Evolutionary conservation across 169 alveolate genomes (phyloP), one percentile per base, ranked within the genome.

Genomic region (Plasmodium knowlesi): DNA sequence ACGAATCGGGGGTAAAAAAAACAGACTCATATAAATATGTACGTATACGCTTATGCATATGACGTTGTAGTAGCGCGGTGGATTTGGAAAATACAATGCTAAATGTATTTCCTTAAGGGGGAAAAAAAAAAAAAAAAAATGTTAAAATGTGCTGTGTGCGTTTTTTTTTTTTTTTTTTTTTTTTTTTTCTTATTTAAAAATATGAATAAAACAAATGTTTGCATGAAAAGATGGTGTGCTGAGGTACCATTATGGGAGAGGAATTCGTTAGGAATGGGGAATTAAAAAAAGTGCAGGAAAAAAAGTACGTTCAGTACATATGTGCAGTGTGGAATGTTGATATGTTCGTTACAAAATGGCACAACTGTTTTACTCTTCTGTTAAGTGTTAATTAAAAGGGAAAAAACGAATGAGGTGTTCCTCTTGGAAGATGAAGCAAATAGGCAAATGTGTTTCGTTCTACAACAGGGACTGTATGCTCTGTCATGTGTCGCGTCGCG

Each of bases 21-120:
- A 39, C 16, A 39, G 1, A 5, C 39, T 12, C 39, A 80, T 82
- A 57, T 82, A 82, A 8, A 57, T 82, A 82, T 34, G 70, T 53
- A 82, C 10, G 70, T 53, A 82, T 82, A 22, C 14, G 70, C 71
- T 50, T 80, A 46, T 34, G 70, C 70, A 82, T 39, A 61, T n/a
- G 32, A 61, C 74, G 74, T 61, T 28, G 28, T 61, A n/a, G 32
- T 61, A 3, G 5, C 25, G 32, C 32, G 74, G 37, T 22, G 57
- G 57, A 32, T 1, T 46, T 30, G 86, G 22, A 80, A 61, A 61
- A 19, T 61, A 61, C 74, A 61, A 61, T 61, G 14, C 12, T 61
- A 9, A 19, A 25, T 25, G 74, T 14, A 2, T 61, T 61, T 61
- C 74, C 74, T 8, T 61, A 14, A n/a, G n/a, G n/a, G n/a, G n/a